A percentile compares a stretch with the other conserved stretches of the same genome.
These are phyloP conservation scores for Fusarium neocosmosporiellum DNA, from an alignment of 2,329 filamentous ascomycete species.

Conservation along the genomic window DNA sequence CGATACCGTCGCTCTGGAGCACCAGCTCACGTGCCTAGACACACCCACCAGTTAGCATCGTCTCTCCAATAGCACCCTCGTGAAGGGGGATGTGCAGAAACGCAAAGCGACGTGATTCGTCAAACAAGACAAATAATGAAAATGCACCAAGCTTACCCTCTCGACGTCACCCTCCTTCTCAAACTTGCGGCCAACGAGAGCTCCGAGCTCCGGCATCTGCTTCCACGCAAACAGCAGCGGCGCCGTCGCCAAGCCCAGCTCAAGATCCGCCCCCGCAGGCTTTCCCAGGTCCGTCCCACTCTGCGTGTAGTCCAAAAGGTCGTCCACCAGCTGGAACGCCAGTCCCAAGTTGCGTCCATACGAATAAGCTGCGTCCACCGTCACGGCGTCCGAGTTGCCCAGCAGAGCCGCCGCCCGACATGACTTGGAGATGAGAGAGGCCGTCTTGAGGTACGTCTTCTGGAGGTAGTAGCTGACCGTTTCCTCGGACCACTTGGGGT, in stretches of 20 bases:
- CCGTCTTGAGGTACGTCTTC: slow-evolving; percentile 98
- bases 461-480: slow-evolving; percentile 93
- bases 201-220: slow-evolving; percentile 83
- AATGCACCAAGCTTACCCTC: slow-evolving; percentile 68
- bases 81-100: neutral
- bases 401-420: slow-evolving; percentile 91
- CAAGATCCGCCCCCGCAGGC: slow-evolving; percentile 92
- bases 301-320: slow-evolving; percentile 96
- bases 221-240: slow-evolving; percentile 97
- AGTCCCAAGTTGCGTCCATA: slow-evolving; percentile 95
- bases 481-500: slow-evolving; percentile 88
- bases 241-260: slow-evolving; percentile 92
- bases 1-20: slow-evolving; percentile 83
- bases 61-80: slow-evolving; percentile 10
- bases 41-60: slow-evolving; percentile 36
- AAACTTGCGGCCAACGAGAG: slow-evolving; percentile 93
- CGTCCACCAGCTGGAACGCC: slow-evolving; percentile 97
- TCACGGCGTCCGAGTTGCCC: slow-evolving; percentile 78
- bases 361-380: slow-evolving; percentile 89
- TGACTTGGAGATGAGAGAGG: slow-evolving; percentile 94
- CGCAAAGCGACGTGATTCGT: slow-evolving; percentile 30
- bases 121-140: neutral
- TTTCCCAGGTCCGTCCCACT: slow-evolving; percentile 89
- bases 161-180: slow-evolving; percentile 83
- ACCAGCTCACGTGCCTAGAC: slow-evolving; percentile 87